A percentile compares a stretch with the other conserved stretches of the same genome.
phyloP scores from a whole-genome alignment of 768 basidiomycete genomes.

The Trametes maxima region DNA sequence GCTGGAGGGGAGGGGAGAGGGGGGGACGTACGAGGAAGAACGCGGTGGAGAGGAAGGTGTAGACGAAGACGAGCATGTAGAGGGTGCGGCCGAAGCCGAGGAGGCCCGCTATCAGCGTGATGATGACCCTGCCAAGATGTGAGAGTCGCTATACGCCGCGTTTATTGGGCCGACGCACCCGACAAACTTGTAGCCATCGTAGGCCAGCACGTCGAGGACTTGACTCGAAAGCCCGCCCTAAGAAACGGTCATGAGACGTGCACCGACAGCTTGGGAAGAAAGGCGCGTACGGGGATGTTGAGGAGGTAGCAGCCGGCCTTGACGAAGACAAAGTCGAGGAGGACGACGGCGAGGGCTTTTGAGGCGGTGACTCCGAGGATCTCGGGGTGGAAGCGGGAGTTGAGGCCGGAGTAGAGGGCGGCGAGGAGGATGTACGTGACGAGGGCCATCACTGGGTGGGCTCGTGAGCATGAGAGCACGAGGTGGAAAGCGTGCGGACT shows the following conservation, averaged over 20 bases:
- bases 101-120: constrained; percentile 74
- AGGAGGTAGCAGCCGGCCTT: constrained; percentile 93
- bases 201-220: constrained; percentile 83
- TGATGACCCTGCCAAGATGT: constrained; percentile 66
- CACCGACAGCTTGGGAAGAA: background rate
- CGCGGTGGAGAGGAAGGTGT: constrained; percentile 85
- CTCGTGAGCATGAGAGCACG: background rate
- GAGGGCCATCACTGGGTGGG: constrained; percentile 80
- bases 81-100: constrained; percentile 62
- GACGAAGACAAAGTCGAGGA: constrained; percentile 88
- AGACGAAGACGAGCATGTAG: constrained; percentile 74
- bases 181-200: constrained; percentile 97
- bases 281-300: constrained; percentile 55
- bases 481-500: constrained; percentile 22
- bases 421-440: constrained; percentile 94
- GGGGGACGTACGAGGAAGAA: constrained; percentile 81
- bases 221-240: constrained; percentile 57
- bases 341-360: constrained; percentile 79
- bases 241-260: background rate
- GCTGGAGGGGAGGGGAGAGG: background rate
- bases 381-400: constrained; percentile 83
- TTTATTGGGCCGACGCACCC: constrained; percentile 55
- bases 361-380: constrained; percentile 87
- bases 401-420: constrained; percentile 81
- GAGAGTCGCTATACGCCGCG: background rate